Conservation (phyloP, 805 yeast genomes). For the Wickerhamiella cacticola region DNA sequence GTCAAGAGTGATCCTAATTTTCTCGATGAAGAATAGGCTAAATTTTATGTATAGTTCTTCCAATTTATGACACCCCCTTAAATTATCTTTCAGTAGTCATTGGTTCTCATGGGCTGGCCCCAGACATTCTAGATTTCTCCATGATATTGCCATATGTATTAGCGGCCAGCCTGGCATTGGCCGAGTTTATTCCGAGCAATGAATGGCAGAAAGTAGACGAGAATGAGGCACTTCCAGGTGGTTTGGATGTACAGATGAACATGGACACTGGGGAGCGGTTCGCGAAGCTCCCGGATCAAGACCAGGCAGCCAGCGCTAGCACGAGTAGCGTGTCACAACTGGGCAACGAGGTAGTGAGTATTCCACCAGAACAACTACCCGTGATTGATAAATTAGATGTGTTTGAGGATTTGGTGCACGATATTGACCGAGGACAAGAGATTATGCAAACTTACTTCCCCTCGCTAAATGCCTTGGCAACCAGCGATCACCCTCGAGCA, state of each 20-base stretch:
- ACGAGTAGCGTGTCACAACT: background rate
- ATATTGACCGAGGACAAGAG: conserved; percentile 43
- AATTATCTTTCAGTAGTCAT: too few species aligned
- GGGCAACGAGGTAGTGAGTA: background rate
- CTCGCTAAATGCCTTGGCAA: conserved; percentile 19
- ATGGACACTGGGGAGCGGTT: conserved; percentile 58
- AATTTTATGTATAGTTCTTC: conserved; percentile 10
- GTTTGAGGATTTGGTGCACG: conserved; percentile 47
- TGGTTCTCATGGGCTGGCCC: too few species aligned
- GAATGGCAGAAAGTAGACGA: conserved; percentile 61
- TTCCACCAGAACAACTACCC: background rate
- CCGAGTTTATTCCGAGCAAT: conserved; percentile 43
- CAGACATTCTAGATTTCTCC: background rate
- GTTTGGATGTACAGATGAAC: conserved; percentile 63
- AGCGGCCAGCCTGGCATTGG: background rate
- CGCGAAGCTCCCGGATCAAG: conserved; percentile 46
- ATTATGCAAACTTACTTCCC: conserved; percentile 29
- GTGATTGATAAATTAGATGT: conserved; percentile 30
- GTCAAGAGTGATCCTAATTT: conserved; percentile 73
- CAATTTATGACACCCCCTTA: too few species aligned
- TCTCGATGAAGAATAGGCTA: conserved; percentile 38
- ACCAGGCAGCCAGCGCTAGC: conserved; percentile 22
- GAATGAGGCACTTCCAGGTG: conserved; percentile 72
- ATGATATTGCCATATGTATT: background rate
- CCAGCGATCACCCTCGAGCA: conserved; percentile 17